Evolutionary conservation across 2,329 filamentous ascomycete genomes (phyloP), one percentile per base, ranked within the genome.

Genomic region (Lasiodiplodia hormozganensis): DNA sequence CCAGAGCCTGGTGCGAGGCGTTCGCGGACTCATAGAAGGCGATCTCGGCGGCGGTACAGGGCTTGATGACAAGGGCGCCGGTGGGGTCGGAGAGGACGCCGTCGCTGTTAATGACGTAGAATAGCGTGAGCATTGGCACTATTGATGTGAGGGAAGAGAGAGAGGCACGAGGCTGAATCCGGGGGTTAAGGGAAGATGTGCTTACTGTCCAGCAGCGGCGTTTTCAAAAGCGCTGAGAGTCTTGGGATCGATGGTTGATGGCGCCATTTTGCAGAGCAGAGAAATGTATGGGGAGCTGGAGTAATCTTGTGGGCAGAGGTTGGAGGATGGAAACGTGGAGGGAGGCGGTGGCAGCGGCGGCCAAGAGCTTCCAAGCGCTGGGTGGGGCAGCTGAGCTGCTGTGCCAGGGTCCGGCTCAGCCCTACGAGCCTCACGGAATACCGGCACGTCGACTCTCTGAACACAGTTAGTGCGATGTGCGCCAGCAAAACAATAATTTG

Each of bases 21-120:
- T 89, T 76, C 31, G 83, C 90, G 49, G 89, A 88, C 78, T 97
- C 88, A 84, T 99, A 99, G 80, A 99, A 99, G 54, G 89, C 86
- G 74, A 98, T 89, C 82, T 99, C 96, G 71, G 89, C 86, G 71
- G 89, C 82, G 0, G 92, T 97, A 80, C 95, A 98, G 21, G 96
- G 96, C 81, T 99, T 99, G 77, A 97, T 93, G 78, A 99, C 92
- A 40, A 98, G 85, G 71, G 91, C 88, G 77, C 96, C 96, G 65
- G 92, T 89, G 67, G 87, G 85, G 76, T 97, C 93, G 77, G 91
- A 94, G 74, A 97, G 88, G 57, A 97, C 95, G 72, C 96, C 96
- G 73, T 96, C 94, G 82, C 94, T 97, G 76, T 18, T 58, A 49
- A 18, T 34, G 12, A 47, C 18, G 28, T 1, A 16, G 31, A 34